Evolutionary conservation across 106 monocot species (phyloP).

Genomic region (Platanthera zijinensis): DNA sequence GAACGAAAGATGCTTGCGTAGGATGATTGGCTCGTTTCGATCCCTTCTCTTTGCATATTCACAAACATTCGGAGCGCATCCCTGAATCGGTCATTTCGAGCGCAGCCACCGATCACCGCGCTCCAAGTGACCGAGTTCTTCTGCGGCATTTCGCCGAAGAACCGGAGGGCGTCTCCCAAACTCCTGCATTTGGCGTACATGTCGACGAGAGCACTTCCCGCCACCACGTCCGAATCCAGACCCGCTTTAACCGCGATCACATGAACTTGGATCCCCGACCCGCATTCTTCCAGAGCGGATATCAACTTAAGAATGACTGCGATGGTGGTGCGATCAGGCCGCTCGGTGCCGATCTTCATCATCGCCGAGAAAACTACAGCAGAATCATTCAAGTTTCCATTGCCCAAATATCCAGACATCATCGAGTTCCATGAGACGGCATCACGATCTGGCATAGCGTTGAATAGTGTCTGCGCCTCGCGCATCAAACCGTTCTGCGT

Average conservation of each 20-base stretch:
- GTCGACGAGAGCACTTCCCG: constrained; percentile 56
- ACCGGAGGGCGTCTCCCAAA: constrained; percentile 29
- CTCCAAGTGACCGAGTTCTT: constrained; percentile 83
- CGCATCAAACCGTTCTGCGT: constrained; percentile 17
- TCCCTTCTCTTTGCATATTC: constrained; percentile 48
- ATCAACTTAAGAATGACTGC: constrained; percentile 44
- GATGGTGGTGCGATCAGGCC: constrained; percentile 41
- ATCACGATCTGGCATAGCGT: constrained; percentile 39
- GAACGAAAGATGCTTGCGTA: constrained; percentile 78
- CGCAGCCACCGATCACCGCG: constrained; percentile 63
- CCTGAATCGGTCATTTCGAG: constrained; percentile 36
- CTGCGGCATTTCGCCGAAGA: constrained; percentile 53
- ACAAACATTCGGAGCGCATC: constrained; percentile 49
- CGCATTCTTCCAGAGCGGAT: constrained; percentile 16
- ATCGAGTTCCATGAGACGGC: constrained; percentile 60
- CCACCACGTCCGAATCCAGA: constrained; percentile 36
- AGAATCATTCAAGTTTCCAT: constrained; percentile 13
- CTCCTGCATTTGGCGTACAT: constrained; percentile 77
- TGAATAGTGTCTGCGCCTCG: constrained; percentile 22
- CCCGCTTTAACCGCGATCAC: constrained; percentile 28
- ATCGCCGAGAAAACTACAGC: constrained; percentile 31
- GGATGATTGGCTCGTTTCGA: constrained; percentile 54
- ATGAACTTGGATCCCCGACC: constrained; percentile 48
- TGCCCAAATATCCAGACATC: constrained; percentile 33
- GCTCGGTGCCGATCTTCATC: constrained; percentile 24